Conservation (phyloP, 345 rosid species). For the Salix udensis region DNA sequence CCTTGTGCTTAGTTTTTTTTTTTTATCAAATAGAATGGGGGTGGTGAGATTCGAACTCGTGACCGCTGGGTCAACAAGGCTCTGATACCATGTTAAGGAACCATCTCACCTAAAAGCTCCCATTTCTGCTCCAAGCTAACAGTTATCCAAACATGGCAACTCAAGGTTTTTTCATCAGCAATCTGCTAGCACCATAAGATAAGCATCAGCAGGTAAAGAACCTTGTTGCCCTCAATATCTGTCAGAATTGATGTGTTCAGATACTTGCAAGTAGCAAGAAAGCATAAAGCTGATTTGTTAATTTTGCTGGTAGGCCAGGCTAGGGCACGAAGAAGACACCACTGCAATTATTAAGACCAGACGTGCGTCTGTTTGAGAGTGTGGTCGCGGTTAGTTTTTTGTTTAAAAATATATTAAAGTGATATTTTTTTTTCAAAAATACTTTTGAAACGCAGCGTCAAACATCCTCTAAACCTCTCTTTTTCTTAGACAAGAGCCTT, state of each 20-base stretch:
- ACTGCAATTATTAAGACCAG: neutral
- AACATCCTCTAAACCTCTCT: neutral
- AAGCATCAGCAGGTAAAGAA: neutral
- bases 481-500: neutral
- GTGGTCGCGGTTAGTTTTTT: fast-evolving
- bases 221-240: neutral
- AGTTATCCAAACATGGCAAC: too few species aligned
- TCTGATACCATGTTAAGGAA: too few species aligned
- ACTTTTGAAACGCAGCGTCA: too few species aligned
- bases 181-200: neutral
- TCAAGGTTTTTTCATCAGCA: neutral
- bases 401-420: fast-evolving
- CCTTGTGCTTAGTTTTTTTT: too few species aligned
- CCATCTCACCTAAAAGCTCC: neutral
- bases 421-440: too few species aligned
- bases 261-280: too few species aligned
- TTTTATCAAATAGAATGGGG: too few species aligned
- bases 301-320: neutral
- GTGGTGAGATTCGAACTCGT: too few species aligned
- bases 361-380: too few species aligned
- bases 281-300: too few species aligned
- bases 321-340: neutral
- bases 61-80: too few species aligned
- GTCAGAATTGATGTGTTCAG: neutral
- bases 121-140: neutral